A percentile compares a stretch with the other conserved stretches of the same genome.
These are phyloP conservation scores for Artomyces pyxidatus DNA, from an alignment of 768 basidiomycete genomes.

Conservation along the genomic window DNA sequence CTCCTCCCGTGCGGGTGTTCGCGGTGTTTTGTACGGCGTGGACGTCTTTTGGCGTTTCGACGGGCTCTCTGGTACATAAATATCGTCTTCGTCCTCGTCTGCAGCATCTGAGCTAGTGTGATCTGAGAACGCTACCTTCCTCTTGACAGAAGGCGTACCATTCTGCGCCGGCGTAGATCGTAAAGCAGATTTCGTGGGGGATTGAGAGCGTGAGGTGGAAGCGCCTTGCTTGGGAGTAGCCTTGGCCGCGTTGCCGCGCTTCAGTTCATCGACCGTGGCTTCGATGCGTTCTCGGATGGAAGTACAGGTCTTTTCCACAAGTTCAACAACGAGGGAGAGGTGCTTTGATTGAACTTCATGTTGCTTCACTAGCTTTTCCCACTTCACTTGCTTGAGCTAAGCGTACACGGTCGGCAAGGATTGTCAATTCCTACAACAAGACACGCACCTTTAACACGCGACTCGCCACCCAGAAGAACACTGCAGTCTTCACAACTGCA, in stretches of 20 bases:
- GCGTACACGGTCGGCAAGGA: background rate
- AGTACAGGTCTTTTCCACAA: too few species aligned
- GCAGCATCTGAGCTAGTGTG: background rate
- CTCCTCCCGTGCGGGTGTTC: background rate
- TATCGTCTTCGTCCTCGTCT: constrained; percentile 1
- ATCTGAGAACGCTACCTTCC: constrained; percentile 7
- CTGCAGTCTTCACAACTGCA: constrained; percentile 4
- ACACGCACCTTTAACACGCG: constrained; percentile 11
- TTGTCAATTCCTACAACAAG: background rate
- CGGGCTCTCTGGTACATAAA: constrained; percentile 9
- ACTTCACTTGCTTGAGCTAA: background rate
- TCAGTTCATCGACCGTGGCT: background rate
- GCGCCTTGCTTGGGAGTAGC: background rate
- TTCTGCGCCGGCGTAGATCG: background rate
- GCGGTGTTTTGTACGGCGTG: background rate
- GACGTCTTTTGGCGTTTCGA: constrained; percentile 9
- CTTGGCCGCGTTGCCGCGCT: background rate
- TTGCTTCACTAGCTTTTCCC: background rate
- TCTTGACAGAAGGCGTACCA: constrained; percentile 7
- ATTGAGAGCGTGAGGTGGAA: constrained; percentile 3
- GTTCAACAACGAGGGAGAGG: background rate
- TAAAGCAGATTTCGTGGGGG: constrained; percentile 13
- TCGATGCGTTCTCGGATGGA: background rate
- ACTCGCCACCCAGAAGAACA: constrained; percentile 13
- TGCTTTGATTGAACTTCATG: background rate